phyloP scores from a whole-genome alignment of 352 stramenopile species.

The Phytophthora nicotianae region DNA sequence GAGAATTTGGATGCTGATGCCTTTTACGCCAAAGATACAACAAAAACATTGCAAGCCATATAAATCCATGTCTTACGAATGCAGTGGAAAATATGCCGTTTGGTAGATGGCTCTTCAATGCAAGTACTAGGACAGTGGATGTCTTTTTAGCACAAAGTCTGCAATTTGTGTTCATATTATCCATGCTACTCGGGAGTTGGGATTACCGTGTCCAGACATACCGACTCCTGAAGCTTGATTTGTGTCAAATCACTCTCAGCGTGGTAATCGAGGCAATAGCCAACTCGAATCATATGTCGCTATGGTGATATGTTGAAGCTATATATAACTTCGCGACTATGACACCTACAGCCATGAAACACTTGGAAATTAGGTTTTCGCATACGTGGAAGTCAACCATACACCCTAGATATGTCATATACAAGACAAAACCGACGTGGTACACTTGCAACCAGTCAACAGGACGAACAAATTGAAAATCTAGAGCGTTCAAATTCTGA shows the following conservation, averaged over 20 bases:
- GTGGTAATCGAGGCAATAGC: not conserved
- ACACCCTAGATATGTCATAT: too few relatives aligned
- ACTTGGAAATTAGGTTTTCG: too few relatives aligned
- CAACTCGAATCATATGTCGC: too few relatives aligned
- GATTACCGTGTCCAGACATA: not conserved
- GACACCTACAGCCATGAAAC: too few relatives aligned
- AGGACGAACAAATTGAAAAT: too few relatives aligned
- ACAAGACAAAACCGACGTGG: too few relatives aligned
- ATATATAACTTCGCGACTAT: too few relatives aligned
- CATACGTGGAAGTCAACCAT: too few relatives aligned
- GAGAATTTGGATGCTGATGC: not conserved
- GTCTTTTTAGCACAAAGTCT: not conserved
- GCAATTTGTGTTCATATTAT: not conserved
- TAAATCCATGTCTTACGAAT: not conserved
- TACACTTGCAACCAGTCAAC: too few relatives aligned
- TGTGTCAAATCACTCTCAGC: not conserved
- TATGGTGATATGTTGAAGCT: too few relatives aligned
- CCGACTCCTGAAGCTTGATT: not conserved
- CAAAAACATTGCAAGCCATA: not conserved
- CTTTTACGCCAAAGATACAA: not conserved
- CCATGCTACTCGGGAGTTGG: not conserved
- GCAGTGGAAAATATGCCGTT: not conserved
- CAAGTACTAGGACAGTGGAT: not conserved
- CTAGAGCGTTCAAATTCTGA: too few relatives aligned
- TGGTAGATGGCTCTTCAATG: not conserved